phyloP scores from a whole-genome alignment of 768 basidiomycete genomes.

The Leucocoprinus birnbaumii region DNA sequence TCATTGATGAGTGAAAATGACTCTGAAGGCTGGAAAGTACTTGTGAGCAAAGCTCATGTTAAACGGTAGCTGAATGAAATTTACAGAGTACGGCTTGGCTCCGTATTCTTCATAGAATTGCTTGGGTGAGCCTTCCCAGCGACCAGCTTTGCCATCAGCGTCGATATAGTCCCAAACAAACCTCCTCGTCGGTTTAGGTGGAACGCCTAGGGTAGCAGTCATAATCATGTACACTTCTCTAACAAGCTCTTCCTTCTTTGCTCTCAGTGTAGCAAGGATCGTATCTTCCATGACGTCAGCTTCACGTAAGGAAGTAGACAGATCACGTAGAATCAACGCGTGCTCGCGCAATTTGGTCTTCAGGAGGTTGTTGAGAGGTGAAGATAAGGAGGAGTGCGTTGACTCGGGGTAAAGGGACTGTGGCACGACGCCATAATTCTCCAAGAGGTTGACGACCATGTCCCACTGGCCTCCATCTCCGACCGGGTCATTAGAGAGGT shows the following conservation, averaged over 20 bases:
- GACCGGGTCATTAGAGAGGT: constrained; percentile 75
- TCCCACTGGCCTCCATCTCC: constrained; percentile 96
- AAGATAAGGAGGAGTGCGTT: constrained; percentile 72
- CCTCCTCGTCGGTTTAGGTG: constrained; percentile 65
- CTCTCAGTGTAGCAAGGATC: constrained; percentile 54
- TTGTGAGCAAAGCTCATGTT: constrained; percentile 1
- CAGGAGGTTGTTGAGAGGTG: constrained; percentile 72
- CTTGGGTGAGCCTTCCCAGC: constrained; percentile 77
- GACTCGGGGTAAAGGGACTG: constrained; percentile 83
- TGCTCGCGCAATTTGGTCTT: constrained; percentile 93
- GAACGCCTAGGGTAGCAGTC: constrained; percentile 83
- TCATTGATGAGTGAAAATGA: constrained; percentile 95
- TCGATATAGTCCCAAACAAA: constrained; percentile 92
- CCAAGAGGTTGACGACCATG: constrained; percentile 64
- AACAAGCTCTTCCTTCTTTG: constrained; percentile 85
- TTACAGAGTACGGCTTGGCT: constrained; percentile 51
- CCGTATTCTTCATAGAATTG: constrained; percentile 76
- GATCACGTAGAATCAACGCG: constrained; percentile 72
- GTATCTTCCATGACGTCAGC: constrained; percentile 45
- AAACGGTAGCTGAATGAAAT: constrained; percentile 18
- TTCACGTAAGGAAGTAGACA: constrained; percentile 51
- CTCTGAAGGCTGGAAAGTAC: constrained; percentile 50
- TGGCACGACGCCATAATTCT: constrained; percentile 86
- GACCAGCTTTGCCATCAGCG: constrained; percentile 67
- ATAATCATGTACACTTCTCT: constrained; percentile 82